phyloP scores from a whole-genome alignment of 2,329 filamentous ascomycete genomes.

The Fusarium sulawesiense region DNA sequence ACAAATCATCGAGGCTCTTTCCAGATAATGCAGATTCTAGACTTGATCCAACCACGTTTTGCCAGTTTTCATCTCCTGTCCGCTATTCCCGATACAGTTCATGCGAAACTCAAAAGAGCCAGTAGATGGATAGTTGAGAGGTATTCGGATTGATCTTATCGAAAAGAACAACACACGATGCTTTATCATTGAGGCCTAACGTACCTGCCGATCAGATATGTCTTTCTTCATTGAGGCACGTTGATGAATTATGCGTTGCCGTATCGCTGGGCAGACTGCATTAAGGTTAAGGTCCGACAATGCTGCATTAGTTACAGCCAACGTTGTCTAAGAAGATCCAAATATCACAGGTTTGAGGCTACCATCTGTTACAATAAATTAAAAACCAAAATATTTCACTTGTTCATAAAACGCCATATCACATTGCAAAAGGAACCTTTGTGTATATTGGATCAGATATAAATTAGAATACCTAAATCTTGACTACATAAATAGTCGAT shows the following conservation, averaged over 20 bases:
- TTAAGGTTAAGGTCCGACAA: too few relatives aligned
- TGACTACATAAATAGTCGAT: neutral
- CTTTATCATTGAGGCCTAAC: neutral
- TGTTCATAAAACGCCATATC: neutral
- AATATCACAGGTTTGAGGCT: too few relatives aligned
- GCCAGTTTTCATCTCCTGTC: constrained; percentile 12
- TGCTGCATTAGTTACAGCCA: neutral
- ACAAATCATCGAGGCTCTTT: neutral
- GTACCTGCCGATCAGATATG: neutral
- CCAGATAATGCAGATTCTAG: constrained; percentile 9
- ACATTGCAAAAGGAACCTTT: neutral
- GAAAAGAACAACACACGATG: neutral
- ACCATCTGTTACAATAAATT: accelerated
- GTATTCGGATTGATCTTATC: neutral
- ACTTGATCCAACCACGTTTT: constrained; percentile 5
- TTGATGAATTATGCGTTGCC: neutral
- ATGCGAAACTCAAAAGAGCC: neutral
- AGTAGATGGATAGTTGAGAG: neutral
- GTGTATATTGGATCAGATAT: neutral
- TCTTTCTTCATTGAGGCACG: neutral
- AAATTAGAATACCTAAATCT: neutral
- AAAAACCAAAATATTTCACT: too few relatives aligned
- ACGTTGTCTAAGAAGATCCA: too few relatives aligned
- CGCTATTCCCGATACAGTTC: neutral
- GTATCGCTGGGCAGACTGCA: neutral